Evolutionary conservation across 1,284 basidiomycete genomes (phyloP).

Genomic region (Chiua sp.): DNA sequence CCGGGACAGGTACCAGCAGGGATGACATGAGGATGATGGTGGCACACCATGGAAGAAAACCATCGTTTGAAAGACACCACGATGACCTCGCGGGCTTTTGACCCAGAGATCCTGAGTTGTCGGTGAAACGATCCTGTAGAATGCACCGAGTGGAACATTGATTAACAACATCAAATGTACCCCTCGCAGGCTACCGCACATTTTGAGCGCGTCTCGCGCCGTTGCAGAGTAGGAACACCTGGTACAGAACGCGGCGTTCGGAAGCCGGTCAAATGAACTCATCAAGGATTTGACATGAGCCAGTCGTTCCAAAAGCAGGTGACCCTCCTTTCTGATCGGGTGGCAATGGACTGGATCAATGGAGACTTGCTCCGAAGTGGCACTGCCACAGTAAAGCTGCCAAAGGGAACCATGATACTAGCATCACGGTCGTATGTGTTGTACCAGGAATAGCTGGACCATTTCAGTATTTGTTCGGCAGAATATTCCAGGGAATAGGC

Average conservation of each 20-base stretch:
- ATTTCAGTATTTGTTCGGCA: too few relatives aligned
- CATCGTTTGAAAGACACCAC: not conserved
- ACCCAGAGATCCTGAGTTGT: too few relatives aligned
- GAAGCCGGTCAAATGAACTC: not conserved
- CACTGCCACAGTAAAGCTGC: not conserved
- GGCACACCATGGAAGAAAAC: not conserved
- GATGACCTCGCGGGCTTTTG: too few relatives aligned
- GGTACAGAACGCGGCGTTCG: not conserved
- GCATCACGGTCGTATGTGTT: not conserved
- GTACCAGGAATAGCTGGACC: too few relatives aligned
- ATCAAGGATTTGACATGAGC: not conserved
- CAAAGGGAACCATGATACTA: not conserved
- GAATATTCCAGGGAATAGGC: too few relatives aligned
- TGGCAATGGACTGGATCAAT: not conserved
- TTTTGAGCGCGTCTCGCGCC: not conserved
- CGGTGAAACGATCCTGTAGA: not conserved
- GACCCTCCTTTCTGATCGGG: not conserved
- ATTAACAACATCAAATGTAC: not conserved
- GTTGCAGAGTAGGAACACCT: not conserved
- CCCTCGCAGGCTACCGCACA: too few relatives aligned
- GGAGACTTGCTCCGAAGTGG: not conserved
- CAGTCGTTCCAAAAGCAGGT: not conserved
- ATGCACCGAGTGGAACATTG: not conserved
- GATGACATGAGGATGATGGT: not conserved
- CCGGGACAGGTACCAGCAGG: not conserved